Conservation (phyloP, 2,329 filamentous ascomycete species). For the Nakataea oryzae region DNA sequence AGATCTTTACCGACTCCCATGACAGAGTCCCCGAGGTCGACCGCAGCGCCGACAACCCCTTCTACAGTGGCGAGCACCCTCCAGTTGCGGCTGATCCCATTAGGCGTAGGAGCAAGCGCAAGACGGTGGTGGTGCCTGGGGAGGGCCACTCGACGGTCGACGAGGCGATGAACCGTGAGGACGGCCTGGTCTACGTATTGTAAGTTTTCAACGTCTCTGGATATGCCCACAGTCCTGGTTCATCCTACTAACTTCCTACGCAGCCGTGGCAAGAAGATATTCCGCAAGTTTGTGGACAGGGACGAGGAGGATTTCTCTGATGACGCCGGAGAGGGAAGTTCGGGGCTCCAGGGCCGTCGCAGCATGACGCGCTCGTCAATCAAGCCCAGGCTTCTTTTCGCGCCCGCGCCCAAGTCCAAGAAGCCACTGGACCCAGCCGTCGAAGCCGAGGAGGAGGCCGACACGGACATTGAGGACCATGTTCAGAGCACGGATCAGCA, state of each 20-base stretch:
- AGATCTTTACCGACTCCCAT: conserved; percentile 70
- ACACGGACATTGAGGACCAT: conserved; percentile 47
- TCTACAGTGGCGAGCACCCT: conserved; percentile 36
- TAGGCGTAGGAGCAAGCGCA: conserved; percentile 44
- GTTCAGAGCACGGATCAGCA: conserved; percentile 11
- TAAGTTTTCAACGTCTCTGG: conserved; percentile 35
- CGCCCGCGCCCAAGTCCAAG: conserved; percentile 32
- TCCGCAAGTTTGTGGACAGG: conserved; percentile 51
- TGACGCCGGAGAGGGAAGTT: conserved; percentile 3
- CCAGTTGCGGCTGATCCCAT: conserved; percentile 25
- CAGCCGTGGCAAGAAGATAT: conserved; percentile 71
- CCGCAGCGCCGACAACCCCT: conserved; percentile 59
- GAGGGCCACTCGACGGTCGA: conserved; percentile 50
- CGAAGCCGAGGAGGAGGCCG: conserved; percentile 48
- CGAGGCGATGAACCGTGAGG: conserved; percentile 51
- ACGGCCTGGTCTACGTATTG: conserved; percentile 71
- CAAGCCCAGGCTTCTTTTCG: conserved; percentile 64
- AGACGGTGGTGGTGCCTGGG: conserved; percentile 42
- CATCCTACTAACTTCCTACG: conserved; percentile 15
- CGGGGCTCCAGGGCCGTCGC: background rate
- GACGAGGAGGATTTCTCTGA: conserved; percentile 13
- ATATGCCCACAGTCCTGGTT: conserved; percentile 3
- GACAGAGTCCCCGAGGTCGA: conserved; percentile 65
- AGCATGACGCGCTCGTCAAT: conserved; percentile 56
- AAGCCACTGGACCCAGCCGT: conserved; percentile 22